Evolutionary conservation across 305 asterid genomes (phyloP).

Genomic region (Fraxinus sp.): DNA sequence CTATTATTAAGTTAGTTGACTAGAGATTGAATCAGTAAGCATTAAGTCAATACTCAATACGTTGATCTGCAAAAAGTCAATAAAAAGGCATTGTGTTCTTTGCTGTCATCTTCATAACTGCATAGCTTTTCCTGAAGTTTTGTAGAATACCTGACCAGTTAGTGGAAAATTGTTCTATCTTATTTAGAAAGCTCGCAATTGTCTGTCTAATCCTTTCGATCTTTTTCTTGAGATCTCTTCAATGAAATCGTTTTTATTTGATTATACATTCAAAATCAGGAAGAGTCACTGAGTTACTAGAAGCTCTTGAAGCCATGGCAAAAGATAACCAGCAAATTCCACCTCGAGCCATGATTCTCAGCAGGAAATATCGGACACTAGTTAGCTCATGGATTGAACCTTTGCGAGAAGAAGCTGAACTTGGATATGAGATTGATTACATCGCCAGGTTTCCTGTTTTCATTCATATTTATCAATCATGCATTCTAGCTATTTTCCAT

Average conservation of each 20-base stretch:
- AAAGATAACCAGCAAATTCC: slow-evolving; percentile 84
- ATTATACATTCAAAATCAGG: slow-evolving; percentile 46
- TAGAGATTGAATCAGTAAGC: slow-evolving; percentile 8
- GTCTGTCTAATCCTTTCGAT: slow-evolving; percentile 9
- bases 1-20: not conserved
- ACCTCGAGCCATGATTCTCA: slow-evolving; percentile 91
- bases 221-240: slow-evolving; percentile 21
- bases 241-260: slow-evolving; percentile 16
- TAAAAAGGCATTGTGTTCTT: slow-evolving; percentile 1
- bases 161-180: not conserved
- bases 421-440: slow-evolving; percentile 95
- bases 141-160: not conserved
- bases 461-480: slow-evolving; percentile 18
- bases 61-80: slow-evolving; percentile 17
- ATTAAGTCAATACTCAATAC: slow-evolving; percentile 17
- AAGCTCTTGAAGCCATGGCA: slow-evolving; percentile 84
- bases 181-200: not conserved
- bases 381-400: slow-evolving; percentile 99
- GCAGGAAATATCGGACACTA: slow-evolving; percentile 85
- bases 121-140: not conserved
- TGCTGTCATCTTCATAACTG: not conserved
- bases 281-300: slow-evolving; percentile 80
- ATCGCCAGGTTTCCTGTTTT: slow-evolving; percentile 62
- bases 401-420: slow-evolving; percentile 96
- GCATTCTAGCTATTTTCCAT: slow-evolving; percentile 11